A percentile compares a stretch with the other conserved stretches of the same genome.
phyloP scores from a whole-genome alignment of 2,329 filamentous ascomycete species.

The Didymella pomorum region DNA sequence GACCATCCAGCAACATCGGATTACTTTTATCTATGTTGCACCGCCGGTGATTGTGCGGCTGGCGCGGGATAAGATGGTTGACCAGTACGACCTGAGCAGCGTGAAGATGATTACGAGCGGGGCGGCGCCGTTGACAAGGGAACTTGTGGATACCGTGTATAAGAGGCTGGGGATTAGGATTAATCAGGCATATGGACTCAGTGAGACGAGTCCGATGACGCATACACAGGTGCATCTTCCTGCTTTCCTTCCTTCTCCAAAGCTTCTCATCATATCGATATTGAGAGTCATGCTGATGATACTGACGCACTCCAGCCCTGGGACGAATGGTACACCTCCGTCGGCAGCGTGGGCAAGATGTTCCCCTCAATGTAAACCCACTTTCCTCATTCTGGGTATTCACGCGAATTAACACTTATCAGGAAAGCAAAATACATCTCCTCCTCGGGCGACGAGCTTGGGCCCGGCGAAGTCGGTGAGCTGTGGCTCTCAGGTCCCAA shows the following conservation, averaged over 20 bases:
- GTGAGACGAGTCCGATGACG: conserved; percentile 38
- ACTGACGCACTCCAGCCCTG: conserved; percentile 26
- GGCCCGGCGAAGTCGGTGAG: conserved; percentile 64
- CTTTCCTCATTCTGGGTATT: too few relatives aligned
- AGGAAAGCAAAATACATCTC: conserved; percentile 77
- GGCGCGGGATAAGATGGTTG: conserved; percentile 77
- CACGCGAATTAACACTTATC: too few relatives aligned
- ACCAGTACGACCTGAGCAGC: conserved; percentile 79
- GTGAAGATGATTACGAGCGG: conserved; percentile 85
- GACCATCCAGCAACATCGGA: conserved; percentile 74
- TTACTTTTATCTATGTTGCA: conserved; percentile 82
- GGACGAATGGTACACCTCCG: conserved; percentile 35
- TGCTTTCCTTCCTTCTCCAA: too few relatives aligned
- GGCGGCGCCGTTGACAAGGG: conserved; percentile 80
- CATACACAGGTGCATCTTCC: conserved; percentile 30
- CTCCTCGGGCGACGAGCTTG: conserved; percentile 62
- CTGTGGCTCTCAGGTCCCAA: conserved; percentile 79
- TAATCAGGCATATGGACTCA: conserved; percentile 38
- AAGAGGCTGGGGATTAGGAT: conserved; percentile 65
- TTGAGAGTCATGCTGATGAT: neutral
- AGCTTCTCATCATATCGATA: neutral
- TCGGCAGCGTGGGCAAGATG: conserved; percentile 80
- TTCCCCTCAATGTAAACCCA: conserved; percentile 69
- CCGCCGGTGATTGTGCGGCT: conserved; percentile 83
- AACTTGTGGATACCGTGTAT: conserved; percentile 79